Base-by-base conservation (phyloP, 2,329 filamentous ascomycete species). In the Paecilomyces dactylethromorphus region DNA sequence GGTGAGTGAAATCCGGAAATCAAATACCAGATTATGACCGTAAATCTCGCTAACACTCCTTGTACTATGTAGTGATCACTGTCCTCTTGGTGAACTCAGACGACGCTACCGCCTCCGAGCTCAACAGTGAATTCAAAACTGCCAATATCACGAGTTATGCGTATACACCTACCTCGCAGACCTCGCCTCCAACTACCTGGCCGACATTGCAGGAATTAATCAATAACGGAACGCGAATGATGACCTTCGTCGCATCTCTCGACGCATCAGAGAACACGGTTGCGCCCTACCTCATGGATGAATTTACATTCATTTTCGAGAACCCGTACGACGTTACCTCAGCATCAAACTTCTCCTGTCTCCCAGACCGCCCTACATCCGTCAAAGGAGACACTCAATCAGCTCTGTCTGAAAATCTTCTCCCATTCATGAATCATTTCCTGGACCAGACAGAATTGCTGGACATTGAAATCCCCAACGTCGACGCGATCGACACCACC, bases 351-450 rank as follows among this genome's bases (percentile, higher is more conserved):
- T 94, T 92, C 79, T 87, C 86, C 72, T 94, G 90, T 79, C 82
- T 80, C 0, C 80, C 90, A 3, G 79, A 88, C 68, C 85, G 90
- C 0, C 90, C 90, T 0, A 73, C 80, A 0, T 72, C 73, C 5
- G 75, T 86, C 33, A 71, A 74, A 22, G 81, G 81, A 54, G 67
- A 81, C 15, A 67, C 78, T 1, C 60, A 70, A 3, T 62, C 70
- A 1, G 89, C 87, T 1, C 68, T 89, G 26, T 68, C 78, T 0
- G 79, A 80, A 1, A 83, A 83, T 64, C 81, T 85, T 65, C 81
- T 94, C 71, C 85, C 89, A 26, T 78, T 94, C 10, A 81, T 90
- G 78, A 94, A 94, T 79, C 90, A 94, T 76, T 93, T 94, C 78
- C 81, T 88, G 56, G 87, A 92, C 77, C 76, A 80, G 59, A 74